A percentile compares a stretch with the other conserved stretches of the same genome.
These are phyloP conservation scores for Xerocomus spinulosus DNA, from an alignment of 768 basidiomycete species.

Conservation along the genomic window DNA sequence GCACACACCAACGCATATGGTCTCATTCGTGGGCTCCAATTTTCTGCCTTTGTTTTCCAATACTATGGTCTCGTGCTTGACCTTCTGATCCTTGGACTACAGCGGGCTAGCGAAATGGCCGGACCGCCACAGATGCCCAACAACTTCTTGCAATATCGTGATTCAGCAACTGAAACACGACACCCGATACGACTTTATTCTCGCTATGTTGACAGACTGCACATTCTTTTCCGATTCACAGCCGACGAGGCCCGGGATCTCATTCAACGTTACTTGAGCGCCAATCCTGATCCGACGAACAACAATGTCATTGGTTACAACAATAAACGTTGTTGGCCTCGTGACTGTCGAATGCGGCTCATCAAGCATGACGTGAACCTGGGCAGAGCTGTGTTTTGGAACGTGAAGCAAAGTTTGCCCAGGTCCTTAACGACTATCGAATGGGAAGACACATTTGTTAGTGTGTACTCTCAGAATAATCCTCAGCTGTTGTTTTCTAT, in stretches of 20 bases:
- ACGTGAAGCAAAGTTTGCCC: slow-evolving; percentile 95
- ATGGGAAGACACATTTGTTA: slow-evolving; percentile 98
- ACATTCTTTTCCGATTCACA: slow-evolving; percentile 95
- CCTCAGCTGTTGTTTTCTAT: slow-evolving; percentile 97
- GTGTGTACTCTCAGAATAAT: slow-evolving; percentile 96
- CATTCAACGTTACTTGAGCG: slow-evolving; percentile 95
- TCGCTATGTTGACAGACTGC: slow-evolving; percentile 91
- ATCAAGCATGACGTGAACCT: slow-evolving; percentile 99
- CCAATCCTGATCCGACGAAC: slow-evolving; percentile 97
- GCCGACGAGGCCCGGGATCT: slow-evolving; percentile 97
- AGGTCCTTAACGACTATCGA: slow-evolving; percentile 96
- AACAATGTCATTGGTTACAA: slow-evolving; percentile 99
- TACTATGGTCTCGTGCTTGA: slow-evolving; percentile 96
- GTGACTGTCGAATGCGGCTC: slow-evolving; percentile 97
- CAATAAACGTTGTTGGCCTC: slow-evolving; percentile 99
- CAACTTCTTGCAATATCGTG: slow-evolving; percentile 96
- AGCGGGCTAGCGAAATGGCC: slow-evolving; percentile 98
- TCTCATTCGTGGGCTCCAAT: slow-evolving; percentile 95
- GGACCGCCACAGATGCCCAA: slow-evolving; percentile 97
- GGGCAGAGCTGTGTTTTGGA: slow-evolving; percentile 98
- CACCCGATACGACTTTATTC: slow-evolving; percentile 99
- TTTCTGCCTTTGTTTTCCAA: slow-evolving; percentile 99
- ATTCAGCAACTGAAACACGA: slow-evolving; percentile 90
- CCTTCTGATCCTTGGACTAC: slow-evolving; percentile 92
- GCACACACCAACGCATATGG: slow-evolving; percentile 97